Evolutionary conservation across 164 flowering plant species (phyloP).

Genomic region (Aristolochia contorta): DNA sequence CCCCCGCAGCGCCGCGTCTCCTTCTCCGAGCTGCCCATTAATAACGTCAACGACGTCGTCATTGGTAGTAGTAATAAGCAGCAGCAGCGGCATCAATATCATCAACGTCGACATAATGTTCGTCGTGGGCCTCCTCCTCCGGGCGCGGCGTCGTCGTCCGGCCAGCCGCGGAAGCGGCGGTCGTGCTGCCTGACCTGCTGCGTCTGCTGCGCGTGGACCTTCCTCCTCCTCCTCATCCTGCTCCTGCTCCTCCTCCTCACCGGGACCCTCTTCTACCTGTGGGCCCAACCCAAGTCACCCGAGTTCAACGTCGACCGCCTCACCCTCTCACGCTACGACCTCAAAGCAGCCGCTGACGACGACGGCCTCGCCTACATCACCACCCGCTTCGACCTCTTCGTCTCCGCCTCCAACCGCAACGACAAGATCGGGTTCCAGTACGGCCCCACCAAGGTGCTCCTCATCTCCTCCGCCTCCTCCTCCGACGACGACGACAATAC

Average conservation of each 20-base stretch:
- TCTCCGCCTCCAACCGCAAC: not conserved
- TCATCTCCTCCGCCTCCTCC: no score
- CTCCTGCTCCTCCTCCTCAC: not conserved
- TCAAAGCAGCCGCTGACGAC: not conserved
- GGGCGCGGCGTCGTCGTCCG: no score
- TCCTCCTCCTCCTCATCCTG: not conserved
- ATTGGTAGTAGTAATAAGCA: no score
- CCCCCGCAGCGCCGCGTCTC: not conserved
- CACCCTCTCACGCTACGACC: not conserved
- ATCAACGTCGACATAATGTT: no score
- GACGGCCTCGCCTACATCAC: not conserved
- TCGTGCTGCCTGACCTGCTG: constrained; percentile 1
- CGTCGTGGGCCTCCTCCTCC: not conserved
- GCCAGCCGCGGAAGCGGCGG: not conserved
- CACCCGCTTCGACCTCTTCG: not conserved
- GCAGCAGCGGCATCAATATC: not conserved
- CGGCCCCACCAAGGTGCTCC: not conserved
- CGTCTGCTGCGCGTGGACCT: not conserved
- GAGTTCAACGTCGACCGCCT: not conserved
- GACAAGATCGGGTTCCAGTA: not conserved
- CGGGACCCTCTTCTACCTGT: not conserved
- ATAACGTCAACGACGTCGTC: no score
- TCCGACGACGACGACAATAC: no score
- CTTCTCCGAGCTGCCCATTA: not conserved
- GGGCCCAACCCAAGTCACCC: not conserved